phyloP scores from a whole-genome alignment of 2,329 filamentous ascomycete species.

The Drechslerella dactyloides region DNA sequence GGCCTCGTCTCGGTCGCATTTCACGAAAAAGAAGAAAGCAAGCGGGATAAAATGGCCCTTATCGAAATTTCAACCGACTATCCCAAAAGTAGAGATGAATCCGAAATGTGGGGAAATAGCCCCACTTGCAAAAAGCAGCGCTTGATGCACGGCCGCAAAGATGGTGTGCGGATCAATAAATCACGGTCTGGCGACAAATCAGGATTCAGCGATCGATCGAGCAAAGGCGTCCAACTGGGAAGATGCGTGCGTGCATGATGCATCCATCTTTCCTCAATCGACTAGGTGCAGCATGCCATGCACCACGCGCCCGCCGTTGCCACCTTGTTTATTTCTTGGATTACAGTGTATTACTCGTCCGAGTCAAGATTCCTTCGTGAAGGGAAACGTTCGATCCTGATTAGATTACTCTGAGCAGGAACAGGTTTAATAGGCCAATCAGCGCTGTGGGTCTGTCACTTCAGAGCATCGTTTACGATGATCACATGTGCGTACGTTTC shows the following conservation, averaged over 20 bases:
- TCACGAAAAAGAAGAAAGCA: no score
- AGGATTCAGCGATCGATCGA: conserved; percentile 3
- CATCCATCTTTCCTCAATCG: no score
- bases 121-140: not conserved
- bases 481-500: conserved; percentile 3
- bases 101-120: conserved; percentile 2
- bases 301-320: not conserved
- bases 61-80: not conserved
- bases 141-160: not conserved
- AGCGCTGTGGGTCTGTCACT: not conserved
- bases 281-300: no score
- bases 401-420: not conserved
- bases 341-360: not conserved
- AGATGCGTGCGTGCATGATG: conserved; percentile 1
- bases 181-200: not conserved
- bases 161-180: not conserved
- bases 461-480: not conserved
- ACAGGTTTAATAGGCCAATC: not conserved
- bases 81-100: not conserved
- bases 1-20: no score
- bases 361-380: not conserved
- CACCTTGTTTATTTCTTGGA: not conserved
- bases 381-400: not conserved
- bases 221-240: not conserved
- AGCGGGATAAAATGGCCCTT: not conserved